Percentiles rank a stretch among this genome's conserved stretches.
phyloP scores from a whole-genome alignment of 257 asterid species.

The Orobanche coerulescens region DNA sequence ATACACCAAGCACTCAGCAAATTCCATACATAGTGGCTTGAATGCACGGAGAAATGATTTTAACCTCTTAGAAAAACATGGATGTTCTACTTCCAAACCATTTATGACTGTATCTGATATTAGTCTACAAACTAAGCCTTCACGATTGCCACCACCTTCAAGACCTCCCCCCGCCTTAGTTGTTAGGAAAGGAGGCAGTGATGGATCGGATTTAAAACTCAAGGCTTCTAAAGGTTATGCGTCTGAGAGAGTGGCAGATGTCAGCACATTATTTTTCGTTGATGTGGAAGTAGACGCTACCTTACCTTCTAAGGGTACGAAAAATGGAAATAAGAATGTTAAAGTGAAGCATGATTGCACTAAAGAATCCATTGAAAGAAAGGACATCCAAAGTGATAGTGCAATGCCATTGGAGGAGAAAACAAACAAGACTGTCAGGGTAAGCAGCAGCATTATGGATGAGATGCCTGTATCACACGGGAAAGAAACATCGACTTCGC shows the following conservation, averaged over 20 bases:
- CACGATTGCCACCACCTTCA: conserved; percentile 82
- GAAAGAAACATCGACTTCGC: conserved; percentile 19
- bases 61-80: conserved; percentile 25
- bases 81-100: conserved; percentile 36
- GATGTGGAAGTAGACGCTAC: conserved; percentile 52
- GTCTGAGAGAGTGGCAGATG: conserved; percentile 36
- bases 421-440: conserved; percentile 24
- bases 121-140: conserved; percentile 78
- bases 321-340: conserved; percentile 33
- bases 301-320: conserved; percentile 29
- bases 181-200: conserved; percentile 30
- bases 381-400: conserved; percentile 24
- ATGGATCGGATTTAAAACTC: conserved; percentile 27
- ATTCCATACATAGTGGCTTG: conserved; percentile 24
- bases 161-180: conserved; percentile 76
- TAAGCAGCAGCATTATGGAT: conserved; percentile 23
- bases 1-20: conserved; percentile 19
- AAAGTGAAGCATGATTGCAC: conserved; percentile 30
- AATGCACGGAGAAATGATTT: conserved; percentile 24
- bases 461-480: conserved; percentile 25
- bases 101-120: conserved; percentile 62
- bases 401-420: conserved; percentile 29
- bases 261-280: conserved; percentile 33
- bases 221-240: conserved; percentile 36
- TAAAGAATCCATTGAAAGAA: conserved; percentile 32